Evolutionary conservation across 2,329 filamentous ascomycete species (phyloP).

Genomic region (Cytospora piceae): DNA sequence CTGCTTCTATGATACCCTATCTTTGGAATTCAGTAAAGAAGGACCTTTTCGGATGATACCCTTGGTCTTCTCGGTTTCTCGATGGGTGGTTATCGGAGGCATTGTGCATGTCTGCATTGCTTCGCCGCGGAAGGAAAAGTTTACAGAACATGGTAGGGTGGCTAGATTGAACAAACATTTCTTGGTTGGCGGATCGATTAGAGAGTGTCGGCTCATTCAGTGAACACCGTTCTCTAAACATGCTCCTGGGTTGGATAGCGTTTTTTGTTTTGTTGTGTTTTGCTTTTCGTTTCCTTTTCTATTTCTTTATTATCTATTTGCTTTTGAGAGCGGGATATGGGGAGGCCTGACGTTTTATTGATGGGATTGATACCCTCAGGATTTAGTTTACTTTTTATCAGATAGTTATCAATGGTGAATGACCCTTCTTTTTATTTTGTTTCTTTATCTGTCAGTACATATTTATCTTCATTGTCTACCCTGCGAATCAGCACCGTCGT

Average conservation of each 20-base stretch:
- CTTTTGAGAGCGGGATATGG: slow-evolving; percentile 1
- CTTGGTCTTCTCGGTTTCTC: neutral
- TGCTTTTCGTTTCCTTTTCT: slow-evolving; percentile 10
- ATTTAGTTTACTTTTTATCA: neutral
- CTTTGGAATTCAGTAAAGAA: slow-evolving; percentile 9
- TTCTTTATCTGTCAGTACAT: neutral
- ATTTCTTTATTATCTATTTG: slow-evolving; percentile 1
- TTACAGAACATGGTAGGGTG: neutral
- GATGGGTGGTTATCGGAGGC: neutral
- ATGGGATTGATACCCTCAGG: slow-evolving; percentile 28
- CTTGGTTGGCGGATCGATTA: neutral
- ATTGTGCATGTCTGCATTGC: neutral
- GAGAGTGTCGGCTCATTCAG: neutral
- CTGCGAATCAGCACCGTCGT: neutral
- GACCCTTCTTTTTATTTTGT: neutral
- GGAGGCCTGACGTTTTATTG: slow-evolving; percentile 6
- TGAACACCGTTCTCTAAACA: neutral
- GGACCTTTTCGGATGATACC: slow-evolving; percentile 1
- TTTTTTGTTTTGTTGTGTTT: neutral
- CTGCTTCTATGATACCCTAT: slow-evolving; percentile 24
- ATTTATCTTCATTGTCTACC: neutral
- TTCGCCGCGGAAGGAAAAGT: neutral
- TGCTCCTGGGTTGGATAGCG: neutral
- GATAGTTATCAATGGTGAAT: neutral
- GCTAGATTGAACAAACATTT: slow-evolving; percentile 9